Evolutionary conservation across 371 early-diverging fungal genomes (phyloP).

Genomic region (Actinomortierella wolfii): DNA sequence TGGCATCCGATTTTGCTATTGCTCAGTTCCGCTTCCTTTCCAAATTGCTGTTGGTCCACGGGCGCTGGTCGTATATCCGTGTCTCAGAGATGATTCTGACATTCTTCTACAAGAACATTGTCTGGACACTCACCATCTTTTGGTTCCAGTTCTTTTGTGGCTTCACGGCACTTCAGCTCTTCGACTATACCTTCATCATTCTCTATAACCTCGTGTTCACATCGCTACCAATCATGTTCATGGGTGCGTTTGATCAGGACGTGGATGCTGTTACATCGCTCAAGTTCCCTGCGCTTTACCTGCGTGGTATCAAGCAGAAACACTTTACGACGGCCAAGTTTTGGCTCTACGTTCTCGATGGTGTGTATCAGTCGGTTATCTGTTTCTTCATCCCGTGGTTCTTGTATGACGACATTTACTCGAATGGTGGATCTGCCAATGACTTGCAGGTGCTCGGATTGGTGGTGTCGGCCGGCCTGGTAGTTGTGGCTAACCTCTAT

Average conservation of each 20-base stretch:
- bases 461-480: conserved; percentile 71
- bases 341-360: conserved; percentile 83
- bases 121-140: conserved; percentile 79
- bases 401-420: conserved; percentile 53
- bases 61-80: conserved; percentile 86
- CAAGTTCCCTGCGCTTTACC: conserved; percentile 86
- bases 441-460: conserved; percentile 80
- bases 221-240: conserved; percentile 67
- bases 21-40: conserved; percentile 83
- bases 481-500: conserved; percentile 82
- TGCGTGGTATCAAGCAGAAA: conserved; percentile 81
- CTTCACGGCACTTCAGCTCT: conserved; percentile 65
- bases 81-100: conserved; percentile 78
- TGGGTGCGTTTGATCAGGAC: conserved; percentile 94
- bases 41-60: conserved; percentile 78
- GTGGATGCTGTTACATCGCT: conserved; percentile 72
- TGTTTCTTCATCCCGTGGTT: conserved; percentile 76
- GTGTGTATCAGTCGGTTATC: conserved; percentile 86
- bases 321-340: conserved; percentile 84
- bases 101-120: conserved; percentile 83
- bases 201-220: conserved; percentile 81
- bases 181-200: conserved; percentile 81
- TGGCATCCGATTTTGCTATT: conserved; percentile 91
- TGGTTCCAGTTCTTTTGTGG: conserved; percentile 85
- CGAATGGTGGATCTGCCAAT: conserved; percentile 61